A percentile compares a stretch with the other conserved stretches of the same genome.
These are phyloP conservation scores for Knoxdaviesia capensis DNA, from an alignment of 2,329 filamentous ascomycete genomes.

Conservation along the genomic window DNA sequence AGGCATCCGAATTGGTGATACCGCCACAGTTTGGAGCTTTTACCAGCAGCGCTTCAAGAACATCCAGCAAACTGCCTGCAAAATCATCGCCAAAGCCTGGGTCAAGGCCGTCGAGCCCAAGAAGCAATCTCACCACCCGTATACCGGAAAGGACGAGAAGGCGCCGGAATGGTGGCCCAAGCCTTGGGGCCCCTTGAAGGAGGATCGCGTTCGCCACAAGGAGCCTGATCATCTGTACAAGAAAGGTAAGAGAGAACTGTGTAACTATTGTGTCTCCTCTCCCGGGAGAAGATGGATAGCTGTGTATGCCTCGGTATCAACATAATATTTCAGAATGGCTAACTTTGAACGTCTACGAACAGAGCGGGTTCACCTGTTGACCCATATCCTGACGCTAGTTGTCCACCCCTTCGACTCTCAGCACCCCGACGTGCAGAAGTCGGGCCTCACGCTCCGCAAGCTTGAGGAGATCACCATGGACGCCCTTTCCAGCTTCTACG, in stretches of 20 bases:
- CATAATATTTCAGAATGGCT: background rate
- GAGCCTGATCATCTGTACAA: constrained; percentile 58
- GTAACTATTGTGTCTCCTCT: background rate
- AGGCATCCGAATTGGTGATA: constrained; percentile 31
- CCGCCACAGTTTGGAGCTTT: constrained; percentile 33
- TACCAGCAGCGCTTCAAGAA: constrained; percentile 42
- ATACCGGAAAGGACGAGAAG: constrained; percentile 42
- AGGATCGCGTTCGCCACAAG: constrained; percentile 41
- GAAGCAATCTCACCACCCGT: constrained; percentile 57
- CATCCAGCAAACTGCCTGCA: constrained; percentile 52
- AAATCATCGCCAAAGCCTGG: constrained; percentile 55
- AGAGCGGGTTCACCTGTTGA: constrained; percentile 39
- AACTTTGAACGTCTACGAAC: background rate
- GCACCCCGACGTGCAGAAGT: constrained; percentile 29
- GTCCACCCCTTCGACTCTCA: constrained; percentile 27
- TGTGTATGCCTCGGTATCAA: constrained; percentile 3
- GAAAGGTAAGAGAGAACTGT: constrained; percentile 25
- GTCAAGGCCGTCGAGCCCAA: constrained; percentile 58
- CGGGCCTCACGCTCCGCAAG: constrained; percentile 30
- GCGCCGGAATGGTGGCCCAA: constrained; percentile 49
- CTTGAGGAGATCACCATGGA: constrained; percentile 39
- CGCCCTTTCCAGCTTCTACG: constrained; percentile 35
- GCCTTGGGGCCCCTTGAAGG: constrained; percentile 26
- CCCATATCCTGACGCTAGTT: constrained; percentile 39
- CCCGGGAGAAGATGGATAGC: background rate